Percentiles rank a stretch among this genome's conserved stretches.
Conservation (phyloP, 2,329 filamentous ascomycete genomes). For the Aspergillus viridinutans region DNA sequence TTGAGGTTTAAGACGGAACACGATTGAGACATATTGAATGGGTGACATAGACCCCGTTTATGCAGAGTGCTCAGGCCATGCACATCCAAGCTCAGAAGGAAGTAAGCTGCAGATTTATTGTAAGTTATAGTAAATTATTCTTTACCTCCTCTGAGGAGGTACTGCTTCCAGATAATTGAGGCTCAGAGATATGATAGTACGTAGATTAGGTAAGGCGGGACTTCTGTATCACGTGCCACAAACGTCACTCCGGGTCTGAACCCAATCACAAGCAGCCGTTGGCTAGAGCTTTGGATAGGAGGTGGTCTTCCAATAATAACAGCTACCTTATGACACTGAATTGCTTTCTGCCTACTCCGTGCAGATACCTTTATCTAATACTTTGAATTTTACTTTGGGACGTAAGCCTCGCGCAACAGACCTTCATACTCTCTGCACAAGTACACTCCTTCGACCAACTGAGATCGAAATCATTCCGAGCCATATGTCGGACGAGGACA, state of each 20-base stretch:
- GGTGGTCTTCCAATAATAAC: constrained; percentile 3
- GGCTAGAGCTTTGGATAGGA: constrained; percentile 8
- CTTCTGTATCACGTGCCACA: constrained; percentile 1
- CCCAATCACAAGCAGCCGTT: not conserved
- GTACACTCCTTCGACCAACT: not conserved
- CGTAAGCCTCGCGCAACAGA: not conserved
- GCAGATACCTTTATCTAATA: not conserved
- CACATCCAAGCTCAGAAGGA: not conserved
- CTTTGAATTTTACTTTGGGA: not conserved
- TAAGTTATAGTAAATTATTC: not conserved
- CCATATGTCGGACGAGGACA: constrained; percentile 37
- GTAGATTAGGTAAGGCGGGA: not conserved
- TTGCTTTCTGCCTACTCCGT: constrained; percentile 24
- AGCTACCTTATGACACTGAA: not conserved
- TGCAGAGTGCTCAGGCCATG: not conserved
- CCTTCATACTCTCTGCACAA: not conserved
- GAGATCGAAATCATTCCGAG: not conserved
- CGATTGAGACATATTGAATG: not conserved
- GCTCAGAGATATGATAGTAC: not conserved
- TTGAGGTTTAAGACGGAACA: not conserved
- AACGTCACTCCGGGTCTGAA: constrained; percentile 1
- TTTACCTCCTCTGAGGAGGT: not conserved
- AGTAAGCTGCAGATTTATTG: not conserved
- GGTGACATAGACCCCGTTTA: not conserved
- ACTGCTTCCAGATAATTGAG: not conserved